A percentile compares a stretch with the other conserved stretches of the same genome.
These are phyloP conservation scores for Picea engelmannii DNA, from an alignment of 83 land plant species.

Conservation along the genomic window DNA sequence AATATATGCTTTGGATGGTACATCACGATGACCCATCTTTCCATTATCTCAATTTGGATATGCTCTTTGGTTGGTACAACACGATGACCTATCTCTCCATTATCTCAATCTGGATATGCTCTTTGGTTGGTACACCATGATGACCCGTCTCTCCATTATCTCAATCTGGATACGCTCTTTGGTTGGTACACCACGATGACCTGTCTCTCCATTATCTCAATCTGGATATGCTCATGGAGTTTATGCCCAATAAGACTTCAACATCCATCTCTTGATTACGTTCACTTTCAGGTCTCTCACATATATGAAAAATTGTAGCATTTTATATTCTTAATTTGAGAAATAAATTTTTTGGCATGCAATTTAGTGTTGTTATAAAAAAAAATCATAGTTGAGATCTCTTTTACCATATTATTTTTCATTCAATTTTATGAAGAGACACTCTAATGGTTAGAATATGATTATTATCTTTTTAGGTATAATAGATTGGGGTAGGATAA, in stretches of 20 bases:
- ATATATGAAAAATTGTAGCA: no score
- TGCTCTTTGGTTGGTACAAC: conserved; percentile 5
- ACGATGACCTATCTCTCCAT: conserved; percentile 11
- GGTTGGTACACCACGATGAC: conserved; percentile 6
- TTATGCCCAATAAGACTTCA: background rate
- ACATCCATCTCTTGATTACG: no score
- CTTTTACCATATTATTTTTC: no score
- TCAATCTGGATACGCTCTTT: conserved; percentile 13
- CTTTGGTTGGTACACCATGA: background rate
- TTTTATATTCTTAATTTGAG: no score
- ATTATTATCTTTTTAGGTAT: no score
- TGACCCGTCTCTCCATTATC: conserved; percentile 14
- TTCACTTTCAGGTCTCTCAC: no score
- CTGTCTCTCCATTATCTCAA: conserved; percentile 17
- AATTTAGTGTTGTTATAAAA: no score
- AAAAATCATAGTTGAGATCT: no score
- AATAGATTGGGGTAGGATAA: no score
- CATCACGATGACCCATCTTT: conserved; percentile 8
- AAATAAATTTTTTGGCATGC: no score
- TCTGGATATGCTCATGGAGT: conserved; percentile 14
- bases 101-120: conserved; percentile 16
- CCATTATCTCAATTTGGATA: conserved; percentile 14
- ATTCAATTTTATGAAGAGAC: no score
- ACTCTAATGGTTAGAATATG: no score
- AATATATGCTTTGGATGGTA: conserved; percentile 5